Evolutionary conservation across 208 protist species (phyloP), one percentile per base, ranked within the genome.

Genomic region (Leishmania arabica): DNA sequence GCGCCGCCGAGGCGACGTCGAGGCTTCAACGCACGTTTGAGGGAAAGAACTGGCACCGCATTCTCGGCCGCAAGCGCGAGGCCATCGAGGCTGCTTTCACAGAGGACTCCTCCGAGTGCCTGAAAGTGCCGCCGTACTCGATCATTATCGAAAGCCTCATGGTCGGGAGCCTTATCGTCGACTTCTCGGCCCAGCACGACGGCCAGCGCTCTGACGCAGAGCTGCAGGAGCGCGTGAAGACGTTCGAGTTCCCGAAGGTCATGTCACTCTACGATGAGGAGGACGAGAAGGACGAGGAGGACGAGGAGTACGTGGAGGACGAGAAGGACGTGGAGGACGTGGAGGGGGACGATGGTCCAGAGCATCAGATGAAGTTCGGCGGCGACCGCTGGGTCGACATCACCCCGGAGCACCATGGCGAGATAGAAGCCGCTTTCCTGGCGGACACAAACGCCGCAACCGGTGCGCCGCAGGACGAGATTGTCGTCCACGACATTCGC

Each of bases 81-180:
- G 89, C 81, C 65, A 88, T 97, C 69, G 84, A 89, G 65, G 83
- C 87, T 71, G 90, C 91, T 64, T 95, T 97, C 72, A 80, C 82
- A 66, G 87, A 89, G 81, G 93, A 97, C 74, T 91, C 92, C 42
- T 86, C 89, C 27, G 85, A 88, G 78, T 88, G 82, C 53, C 78
- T 95, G 49, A 65, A 87, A 49, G 72, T 94, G 53, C 83, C 87
- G n/a, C 77, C 84, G 70, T 78, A 86, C 79, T 86, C 90, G 73
- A 86, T 97, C 78, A 81, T 77, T 42, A 87, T 97, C 56, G 76
- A 82, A 5, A 80, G 91, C 69, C 78, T 95, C 47, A 80, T 76
- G 9, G 60, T 87, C 53, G 88, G 85, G 77, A 88, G 86, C 73
- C 85, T 97, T 45, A 75, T 90, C 45, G 90, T 95, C 42, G 83